Conservation (phyloP, 1,139 yeast genomes). For the Candida frijolesensis region DNA sequence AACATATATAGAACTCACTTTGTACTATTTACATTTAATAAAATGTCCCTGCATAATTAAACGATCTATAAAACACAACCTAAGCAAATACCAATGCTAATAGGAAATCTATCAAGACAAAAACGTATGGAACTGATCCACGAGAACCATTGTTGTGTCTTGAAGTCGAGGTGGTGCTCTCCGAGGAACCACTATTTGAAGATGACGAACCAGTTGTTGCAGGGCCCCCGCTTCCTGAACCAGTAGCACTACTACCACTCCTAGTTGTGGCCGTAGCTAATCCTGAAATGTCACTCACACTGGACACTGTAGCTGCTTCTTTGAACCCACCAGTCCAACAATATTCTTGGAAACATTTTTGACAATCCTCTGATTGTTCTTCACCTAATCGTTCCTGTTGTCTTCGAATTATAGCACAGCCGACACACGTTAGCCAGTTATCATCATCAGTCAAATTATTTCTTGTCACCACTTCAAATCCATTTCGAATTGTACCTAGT, state of each 20-base stretch:
- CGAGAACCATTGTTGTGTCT: no score
- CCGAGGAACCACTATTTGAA: no score
- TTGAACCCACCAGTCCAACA: conserved; percentile 40
- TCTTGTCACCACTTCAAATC: conserved; percentile 41
- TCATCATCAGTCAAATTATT: conserved; percentile 37
- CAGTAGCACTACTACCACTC: not conserved
- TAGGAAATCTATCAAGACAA: no score
- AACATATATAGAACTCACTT: no score
- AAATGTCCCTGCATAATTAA: no score
- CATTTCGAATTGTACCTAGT: conserved; percentile 35
- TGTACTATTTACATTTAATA: no score
- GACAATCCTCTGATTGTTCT: conserved; percentile 71
- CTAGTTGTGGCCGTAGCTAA: conserved; percentile 7
- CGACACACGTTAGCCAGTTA: conserved; percentile 45
- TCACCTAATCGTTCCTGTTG: conserved; percentile 72
- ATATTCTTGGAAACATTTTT: conserved; percentile 64
- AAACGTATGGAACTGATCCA: no score
- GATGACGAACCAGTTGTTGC: no score
- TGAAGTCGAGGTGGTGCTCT: no score
- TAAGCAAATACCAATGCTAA: no score
- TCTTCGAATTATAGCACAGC: conserved; percentile 78
- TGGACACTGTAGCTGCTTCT: conserved; percentile 21
- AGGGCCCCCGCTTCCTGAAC: no score
- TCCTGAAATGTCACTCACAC: conserved; percentile 13
- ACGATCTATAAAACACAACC: no score